These are phyloP conservation scores for Cladosporium sp. DNA, from an alignment of 2,329 filamentous ascomycete species.

Conservation along the genomic window DNA sequence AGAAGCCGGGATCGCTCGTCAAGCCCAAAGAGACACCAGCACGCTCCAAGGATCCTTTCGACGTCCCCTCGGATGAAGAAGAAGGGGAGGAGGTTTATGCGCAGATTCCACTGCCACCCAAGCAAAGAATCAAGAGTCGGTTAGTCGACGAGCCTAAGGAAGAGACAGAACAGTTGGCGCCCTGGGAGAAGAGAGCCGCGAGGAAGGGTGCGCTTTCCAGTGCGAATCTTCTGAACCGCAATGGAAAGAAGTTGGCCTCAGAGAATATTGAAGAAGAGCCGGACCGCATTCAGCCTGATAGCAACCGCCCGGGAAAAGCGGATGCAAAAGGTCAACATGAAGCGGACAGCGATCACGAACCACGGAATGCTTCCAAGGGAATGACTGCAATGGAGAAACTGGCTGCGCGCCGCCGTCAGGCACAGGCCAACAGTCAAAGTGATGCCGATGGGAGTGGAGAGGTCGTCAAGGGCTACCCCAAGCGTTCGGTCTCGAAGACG, in stretches of 20 bases:
- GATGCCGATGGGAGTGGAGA: neutral
- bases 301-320: neutral
- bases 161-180: neutral
- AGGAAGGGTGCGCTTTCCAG: neutral
- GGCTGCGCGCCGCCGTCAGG: neutral
- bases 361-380: neutral
- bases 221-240: no score
- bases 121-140: conserved; percentile 12
- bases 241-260: no score
- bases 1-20: conserved; percentile 10
- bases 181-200: neutral
- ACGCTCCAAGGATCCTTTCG: conserved; percentile 31
- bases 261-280: no score
- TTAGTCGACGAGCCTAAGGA: conserved; percentile 11
- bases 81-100: conserved; percentile 17
- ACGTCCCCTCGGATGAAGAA: conserved; percentile 36
- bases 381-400: conserved; percentile 7
- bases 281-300: neutral
- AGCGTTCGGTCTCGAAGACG: conserved; percentile 4
- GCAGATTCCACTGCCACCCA: conserved; percentile 16
- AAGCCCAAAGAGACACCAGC: neutral
- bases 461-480: neutral
- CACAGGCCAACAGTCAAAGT: neutral
- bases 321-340: neutral
- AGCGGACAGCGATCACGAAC: neutral